These are phyloP conservation scores for Blastosporella zonata DNA, from an alignment of 1,284 basidiomycete genomes.

Conservation along the genomic window DNA sequence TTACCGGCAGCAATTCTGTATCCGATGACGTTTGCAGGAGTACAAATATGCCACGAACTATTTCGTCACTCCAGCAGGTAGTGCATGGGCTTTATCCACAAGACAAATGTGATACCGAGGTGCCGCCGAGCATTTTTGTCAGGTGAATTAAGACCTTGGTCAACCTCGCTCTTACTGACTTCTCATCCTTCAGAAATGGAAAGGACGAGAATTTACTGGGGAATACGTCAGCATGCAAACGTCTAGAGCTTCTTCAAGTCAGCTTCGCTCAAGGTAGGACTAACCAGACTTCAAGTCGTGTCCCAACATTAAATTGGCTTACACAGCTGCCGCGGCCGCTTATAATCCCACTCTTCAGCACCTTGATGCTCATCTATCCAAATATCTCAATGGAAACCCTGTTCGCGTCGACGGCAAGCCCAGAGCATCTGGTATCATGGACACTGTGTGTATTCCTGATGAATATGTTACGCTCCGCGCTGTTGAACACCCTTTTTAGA, in stretches of 20 bases:
- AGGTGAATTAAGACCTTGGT: constrained; percentile 38
- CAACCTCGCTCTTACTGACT: not conserved
- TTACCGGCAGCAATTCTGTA: not conserved
- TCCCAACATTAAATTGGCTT: not conserved
- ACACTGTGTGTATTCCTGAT: constrained; percentile 50
- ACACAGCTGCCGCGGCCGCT: constrained; percentile 57
- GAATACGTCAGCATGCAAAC: constrained; percentile 65
- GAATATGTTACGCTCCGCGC: not conserved
- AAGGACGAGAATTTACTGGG: constrained; percentile 75
- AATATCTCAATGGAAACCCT: constrained; percentile 68
- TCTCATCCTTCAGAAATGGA: constrained; percentile 46
- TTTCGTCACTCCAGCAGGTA: constrained; percentile 74
- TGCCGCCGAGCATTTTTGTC: constrained; percentile 52
- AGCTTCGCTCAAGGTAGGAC: constrained; percentile 39
- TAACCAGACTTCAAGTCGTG: not conserved
- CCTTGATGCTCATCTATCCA: constrained; percentile 64
- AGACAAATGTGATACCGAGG: constrained; percentile 41
- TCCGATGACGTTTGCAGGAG: constrained; percentile 23
- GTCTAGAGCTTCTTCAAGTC: constrained; percentile 59
- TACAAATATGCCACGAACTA: constrained; percentile 76
- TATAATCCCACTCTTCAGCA: constrained; percentile 66
- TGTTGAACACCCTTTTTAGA: constrained; percentile 31
- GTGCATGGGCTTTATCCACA: constrained; percentile 70
- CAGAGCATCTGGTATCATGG: constrained; percentile 75
- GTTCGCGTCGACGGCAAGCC: constrained; percentile 76